Base-by-base conservation (phyloP, 2,329 filamentous ascomycete species). In the Neospermospora avenae region DNA sequence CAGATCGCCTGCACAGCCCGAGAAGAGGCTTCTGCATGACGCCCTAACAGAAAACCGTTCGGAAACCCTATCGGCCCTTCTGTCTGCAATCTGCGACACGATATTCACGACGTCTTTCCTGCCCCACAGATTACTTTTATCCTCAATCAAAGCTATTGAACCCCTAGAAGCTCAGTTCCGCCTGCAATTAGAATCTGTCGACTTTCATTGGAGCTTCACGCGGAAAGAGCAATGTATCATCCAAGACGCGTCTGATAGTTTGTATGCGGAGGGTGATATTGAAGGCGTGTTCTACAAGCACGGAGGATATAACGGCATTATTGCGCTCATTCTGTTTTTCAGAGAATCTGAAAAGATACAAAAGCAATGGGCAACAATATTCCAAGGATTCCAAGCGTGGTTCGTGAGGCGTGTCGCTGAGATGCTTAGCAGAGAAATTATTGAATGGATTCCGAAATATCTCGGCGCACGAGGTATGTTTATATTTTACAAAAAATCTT, bases 61-160 rank as follows among this genome's bases (percentile, higher is more conserved):
- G 25, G 49, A 22, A 37, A 53, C 28, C 28, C 20, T 53, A 24
- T 53, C 49, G 25, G 49, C 22, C 49, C 49, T 53, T 18, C 28
- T 53, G 25, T 37, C n/a, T 53, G 28, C 49, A 53, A 37, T 53
- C 48, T 52, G 48, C 48, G 48, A 52, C 48, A n/a, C 24, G 22
- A 52, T 52, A 52, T 52, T 31, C 24, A 20, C 18, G 24, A 52
- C 48, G 18, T 14, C 48, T 31, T 52, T 52, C 28, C 48, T 46
- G 10, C 24, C 44, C 11, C 11, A 46, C 18, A 20, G 11, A 3
- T 46, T 18, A n/a, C 7, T 46, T 20, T 4, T 46, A n/a, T 46
- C 44, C 11, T 46, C 44, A 46, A 14, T 46, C 44, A 46, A 46
- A n/a, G 44, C 44, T 18, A 22, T 46, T 46, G 14, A 46, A 3